Percentiles rank a stretch among this genome's conserved stretches.
Evolutionary conservation across 83 land plant species (phyloP).

Genomic region (Diphasiastrum complanatum): DNA sequence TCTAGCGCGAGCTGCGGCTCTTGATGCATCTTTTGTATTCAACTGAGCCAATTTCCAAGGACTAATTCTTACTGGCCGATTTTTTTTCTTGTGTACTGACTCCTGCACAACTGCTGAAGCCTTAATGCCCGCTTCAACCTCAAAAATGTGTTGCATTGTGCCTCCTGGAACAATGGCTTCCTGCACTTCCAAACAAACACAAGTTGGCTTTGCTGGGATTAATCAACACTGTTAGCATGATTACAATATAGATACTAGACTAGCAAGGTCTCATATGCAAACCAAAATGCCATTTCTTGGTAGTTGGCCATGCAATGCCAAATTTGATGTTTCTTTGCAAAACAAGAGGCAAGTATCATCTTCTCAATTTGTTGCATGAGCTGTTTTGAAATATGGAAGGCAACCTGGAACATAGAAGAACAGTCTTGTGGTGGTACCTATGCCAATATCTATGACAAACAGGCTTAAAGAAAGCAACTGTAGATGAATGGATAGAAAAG

Average conservation of each 20-base stretch:
- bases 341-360: too few relatives aligned
- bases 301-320: too few relatives aligned
- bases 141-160: conserved; percentile 22
- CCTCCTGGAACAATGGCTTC: neutral
- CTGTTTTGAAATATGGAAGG: too few relatives aligned
- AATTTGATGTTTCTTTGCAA: too few relatives aligned
- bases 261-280: too few relatives aligned
- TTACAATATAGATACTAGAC: neutral
- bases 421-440: too few relatives aligned
- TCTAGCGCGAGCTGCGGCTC: conserved; percentile 71
- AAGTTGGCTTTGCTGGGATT: neutral
- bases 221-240: neutral
- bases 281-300: too few relatives aligned
- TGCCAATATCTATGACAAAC: too few relatives aligned
- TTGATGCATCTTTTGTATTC: conserved; percentile 71
- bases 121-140: conserved; percentile 35
- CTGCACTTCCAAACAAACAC: neutral
- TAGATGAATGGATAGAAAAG: too few relatives aligned
- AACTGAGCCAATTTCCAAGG: conserved; percentile 85
- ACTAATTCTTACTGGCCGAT: conserved; percentile 55
- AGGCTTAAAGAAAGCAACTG: too few relatives aligned
- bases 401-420: too few relatives aligned
- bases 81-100: conserved; percentile 33
- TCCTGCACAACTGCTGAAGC: conserved; percentile 22
- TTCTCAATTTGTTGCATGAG: too few relatives aligned